phyloP scores from a whole-genome alignment of 768 basidiomycete species.

The Trametes cubensis region DNA sequence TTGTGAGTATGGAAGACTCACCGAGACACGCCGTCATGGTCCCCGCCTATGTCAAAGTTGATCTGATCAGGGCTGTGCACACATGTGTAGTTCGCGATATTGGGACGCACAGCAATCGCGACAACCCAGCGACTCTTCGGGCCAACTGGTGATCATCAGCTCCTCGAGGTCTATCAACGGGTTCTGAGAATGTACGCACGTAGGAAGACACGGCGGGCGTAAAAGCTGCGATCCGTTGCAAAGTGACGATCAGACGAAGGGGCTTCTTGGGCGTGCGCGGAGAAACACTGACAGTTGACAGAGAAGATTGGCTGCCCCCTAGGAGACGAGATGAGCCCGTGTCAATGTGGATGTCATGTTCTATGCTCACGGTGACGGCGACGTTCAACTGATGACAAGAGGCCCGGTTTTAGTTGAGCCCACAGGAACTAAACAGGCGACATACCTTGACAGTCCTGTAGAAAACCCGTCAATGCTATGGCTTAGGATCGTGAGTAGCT shows the following conservation, averaged over 20 bases:
- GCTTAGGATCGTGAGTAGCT: too few species aligned
- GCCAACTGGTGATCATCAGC: background rate
- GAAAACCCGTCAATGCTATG: background rate
- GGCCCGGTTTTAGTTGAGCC: too few species aligned
- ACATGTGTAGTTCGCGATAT: too few species aligned
- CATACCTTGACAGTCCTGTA: constrained; percentile 1
- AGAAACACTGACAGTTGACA: background rate
- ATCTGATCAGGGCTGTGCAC: background rate
- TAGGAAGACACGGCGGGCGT: constrained; percentile 5
- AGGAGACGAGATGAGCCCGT: background rate
- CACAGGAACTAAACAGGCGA: background rate
- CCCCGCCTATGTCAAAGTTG: background rate
- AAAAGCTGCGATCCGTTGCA: background rate
- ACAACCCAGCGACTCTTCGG: constrained; percentile 4
- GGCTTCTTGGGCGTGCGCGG: too few species aligned
- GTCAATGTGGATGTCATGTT: background rate
- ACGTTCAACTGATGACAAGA: background rate
- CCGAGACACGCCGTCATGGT: constrained; percentile 2
- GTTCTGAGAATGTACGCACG: background rate
- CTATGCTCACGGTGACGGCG: background rate
- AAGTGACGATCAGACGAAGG: background rate
- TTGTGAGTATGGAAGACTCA: background rate
- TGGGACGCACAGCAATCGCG: background rate
- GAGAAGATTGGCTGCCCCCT: background rate
- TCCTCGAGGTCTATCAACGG: too few species aligned